Conservation (phyloP, 495 filamentous ascomycete species). For the Venustampulla echinocandica region DNA sequence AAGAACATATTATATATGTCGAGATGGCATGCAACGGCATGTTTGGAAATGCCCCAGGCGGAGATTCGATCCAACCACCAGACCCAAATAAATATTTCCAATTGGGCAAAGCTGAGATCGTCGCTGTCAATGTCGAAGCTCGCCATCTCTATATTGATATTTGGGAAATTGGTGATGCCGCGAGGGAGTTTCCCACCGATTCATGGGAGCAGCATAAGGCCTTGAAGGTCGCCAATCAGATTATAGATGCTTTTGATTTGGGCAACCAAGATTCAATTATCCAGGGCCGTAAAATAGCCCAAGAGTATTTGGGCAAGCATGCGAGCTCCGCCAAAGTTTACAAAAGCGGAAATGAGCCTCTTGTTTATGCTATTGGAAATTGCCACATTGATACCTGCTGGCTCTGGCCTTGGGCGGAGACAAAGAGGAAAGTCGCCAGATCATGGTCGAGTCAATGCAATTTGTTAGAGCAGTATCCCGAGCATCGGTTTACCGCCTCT, state of each 20-base stretch:
- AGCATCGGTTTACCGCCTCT: constrained; percentile 84
- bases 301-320: constrained; percentile 69
- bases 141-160: constrained; percentile 80
- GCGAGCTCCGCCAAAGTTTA: constrained; percentile 83
- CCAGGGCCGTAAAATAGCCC: constrained; percentile 71
- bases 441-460: constrained; percentile 96
- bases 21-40: constrained; percentile 99
- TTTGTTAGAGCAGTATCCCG: constrained; percentile 87
- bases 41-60: constrained; percentile 87
- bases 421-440: constrained; percentile 89
- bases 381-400: constrained; percentile 98
- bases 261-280: constrained; percentile 70
- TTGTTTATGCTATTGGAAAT: constrained; percentile 85
- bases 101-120: constrained; percentile 72
- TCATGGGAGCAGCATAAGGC: constrained; percentile 84
- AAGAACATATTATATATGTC: constrained; percentile 82
- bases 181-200: constrained; percentile 68
- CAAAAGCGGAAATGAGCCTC: constrained; percentile 55
- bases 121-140: constrained; percentile 79
- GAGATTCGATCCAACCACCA: constrained; percentile 84
- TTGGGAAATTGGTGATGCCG: constrained; percentile 89
- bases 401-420: constrained; percentile 99
- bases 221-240: constrained; percentile 69
- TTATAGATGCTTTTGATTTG: constrained; percentile 81
- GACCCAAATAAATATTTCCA: constrained; percentile 70